Conservation (phyloP, 257 asterid genomes). For the Solanum etuberosum region DNA sequence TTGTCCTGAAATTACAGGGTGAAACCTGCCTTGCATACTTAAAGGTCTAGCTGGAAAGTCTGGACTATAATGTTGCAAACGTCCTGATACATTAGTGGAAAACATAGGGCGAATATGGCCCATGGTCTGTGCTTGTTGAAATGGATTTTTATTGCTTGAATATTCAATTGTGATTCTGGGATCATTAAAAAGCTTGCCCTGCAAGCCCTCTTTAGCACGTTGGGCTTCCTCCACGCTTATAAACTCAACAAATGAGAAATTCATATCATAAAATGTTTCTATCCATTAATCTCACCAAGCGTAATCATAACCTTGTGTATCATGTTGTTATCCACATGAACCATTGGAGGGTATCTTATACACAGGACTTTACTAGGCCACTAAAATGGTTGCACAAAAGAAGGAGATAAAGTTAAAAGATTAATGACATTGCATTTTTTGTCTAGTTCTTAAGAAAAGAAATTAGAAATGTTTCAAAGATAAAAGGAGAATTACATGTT, state of each 20-base stretch:
- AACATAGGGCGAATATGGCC: constrained; percentile 8
- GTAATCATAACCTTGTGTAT: constrained; percentile 88
- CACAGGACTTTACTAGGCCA: constrained; percentile 48
- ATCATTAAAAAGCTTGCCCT: constrained; percentile 84
- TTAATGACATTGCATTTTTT: no score
- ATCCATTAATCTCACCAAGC: constrained; percentile 88
- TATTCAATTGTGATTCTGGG: constrained; percentile 71
- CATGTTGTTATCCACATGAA: constrained; percentile 75
- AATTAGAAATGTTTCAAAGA: background rate
- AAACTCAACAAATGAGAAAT: constrained; percentile 69
- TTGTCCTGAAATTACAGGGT: no score
- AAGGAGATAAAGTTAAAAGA: background rate
- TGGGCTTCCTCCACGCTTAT: constrained; percentile 92
- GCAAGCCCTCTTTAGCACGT: constrained; percentile 90
- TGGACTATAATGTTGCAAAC: constrained; percentile 19
- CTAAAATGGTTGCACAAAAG: constrained; percentile 39
- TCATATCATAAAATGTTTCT: constrained; percentile 58
- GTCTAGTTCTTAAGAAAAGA: background rate
- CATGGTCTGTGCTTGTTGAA: constrained; percentile 46
- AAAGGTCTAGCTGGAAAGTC: constrained; percentile 5
- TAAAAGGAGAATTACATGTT: constrained; percentile 30
- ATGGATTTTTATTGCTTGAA: constrained; percentile 36
- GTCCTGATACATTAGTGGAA: background rate
- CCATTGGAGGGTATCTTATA: constrained; percentile 74
- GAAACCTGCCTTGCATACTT: no score